Evolutionary conservation across 345 rosid genomes (phyloP).

Genomic region (Atalantia buxifolia): DNA sequence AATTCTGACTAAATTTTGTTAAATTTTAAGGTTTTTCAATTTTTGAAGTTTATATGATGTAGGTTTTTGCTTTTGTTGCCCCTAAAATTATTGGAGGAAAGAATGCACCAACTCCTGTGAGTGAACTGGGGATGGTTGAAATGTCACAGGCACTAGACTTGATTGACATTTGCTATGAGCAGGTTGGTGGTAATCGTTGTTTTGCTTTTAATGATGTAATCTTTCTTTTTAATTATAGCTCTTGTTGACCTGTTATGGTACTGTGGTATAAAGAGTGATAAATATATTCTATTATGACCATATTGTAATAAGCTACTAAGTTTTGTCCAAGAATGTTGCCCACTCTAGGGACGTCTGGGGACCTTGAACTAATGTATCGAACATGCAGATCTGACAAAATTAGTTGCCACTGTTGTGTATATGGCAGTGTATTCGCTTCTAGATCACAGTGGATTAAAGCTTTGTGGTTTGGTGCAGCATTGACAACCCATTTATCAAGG

Average conservation of each 20-base stretch:
- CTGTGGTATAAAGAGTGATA: not conserved
- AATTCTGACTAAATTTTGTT: not conserved
- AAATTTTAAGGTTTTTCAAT: not conserved
- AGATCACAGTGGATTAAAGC: not conserved
- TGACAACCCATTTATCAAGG: not conserved
- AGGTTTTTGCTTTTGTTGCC: slow-evolving; percentile 92
- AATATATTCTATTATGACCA: not conserved
- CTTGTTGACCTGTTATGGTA: not conserved
- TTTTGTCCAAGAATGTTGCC: not conserved
- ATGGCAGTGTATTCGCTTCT: not conserved
- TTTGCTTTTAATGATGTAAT: not conserved
- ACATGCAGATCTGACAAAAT: not conserved
- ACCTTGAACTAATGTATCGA: not conserved
- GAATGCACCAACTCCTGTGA: slow-evolving; percentile 87
- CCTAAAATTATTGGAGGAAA: slow-evolving; percentile 96
- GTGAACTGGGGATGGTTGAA: slow-evolving; percentile 99
- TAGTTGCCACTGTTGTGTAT: not conserved
- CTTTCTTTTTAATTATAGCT: not conserved
- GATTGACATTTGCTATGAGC: slow-evolving; percentile 76
- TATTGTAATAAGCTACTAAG: not conserved
- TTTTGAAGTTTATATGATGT: slow-evolving; percentile 5
- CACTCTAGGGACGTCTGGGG: not conserved
- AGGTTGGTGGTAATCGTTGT: slow-evolving; percentile 39
- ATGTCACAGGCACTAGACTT: slow-evolving; percentile 94
- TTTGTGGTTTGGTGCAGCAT: not conserved